Base-by-base conservation (phyloP, 805 yeast genomes). In the Lipomyces chichibuensis region DNA sequence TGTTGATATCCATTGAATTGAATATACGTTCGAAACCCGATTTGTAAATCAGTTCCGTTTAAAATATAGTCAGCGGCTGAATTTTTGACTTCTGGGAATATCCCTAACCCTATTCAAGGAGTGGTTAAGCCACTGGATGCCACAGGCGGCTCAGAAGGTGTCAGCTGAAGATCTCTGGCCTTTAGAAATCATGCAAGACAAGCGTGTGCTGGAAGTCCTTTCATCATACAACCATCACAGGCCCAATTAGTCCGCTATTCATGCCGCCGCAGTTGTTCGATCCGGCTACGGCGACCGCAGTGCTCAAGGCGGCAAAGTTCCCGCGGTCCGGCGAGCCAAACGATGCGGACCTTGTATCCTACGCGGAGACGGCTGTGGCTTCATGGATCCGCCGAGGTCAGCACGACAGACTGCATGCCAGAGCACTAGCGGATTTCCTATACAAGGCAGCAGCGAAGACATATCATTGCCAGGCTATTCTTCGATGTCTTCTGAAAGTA, bases 361-460 rank as follows among this genome's bases (percentile, higher is more conserved):
- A 65, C 55, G 69, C 69, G 37, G 69, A 65, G 49, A 55, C 59
- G 13, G 29, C 65, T 11, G 65, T 67, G 46, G 64, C 49, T 17
- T 29, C 62, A 27, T 67, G 69, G 69, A 54, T 35, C 29, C 49
- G 56, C 39, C 64, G 69, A 27, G 66, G 69, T 33, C 59, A 59
- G 23, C 59, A 57, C 27, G 71, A 67, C 60, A 56, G 71, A 49
- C 54, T 65, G 49, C 57, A 60, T 6, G 71, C 71, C 11, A 58
- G 69, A 20, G 62, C 63, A 25, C 60, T 67, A 27, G 62, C 63
- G 2, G 71, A 69, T 14, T 69, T 69, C 20, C 39, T 69, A 54
- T 69, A 66, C 65, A 67, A 63, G 51, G 71, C 67, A 9, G 62
- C 71, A 9, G 65, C 67, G 23, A 69, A 69, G 64, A 69, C 71